These are phyloP conservation scores for Dinochytrium kinnereticum DNA, from an alignment of 371 early-diverging fungal species.

Conservation along the genomic window DNA sequence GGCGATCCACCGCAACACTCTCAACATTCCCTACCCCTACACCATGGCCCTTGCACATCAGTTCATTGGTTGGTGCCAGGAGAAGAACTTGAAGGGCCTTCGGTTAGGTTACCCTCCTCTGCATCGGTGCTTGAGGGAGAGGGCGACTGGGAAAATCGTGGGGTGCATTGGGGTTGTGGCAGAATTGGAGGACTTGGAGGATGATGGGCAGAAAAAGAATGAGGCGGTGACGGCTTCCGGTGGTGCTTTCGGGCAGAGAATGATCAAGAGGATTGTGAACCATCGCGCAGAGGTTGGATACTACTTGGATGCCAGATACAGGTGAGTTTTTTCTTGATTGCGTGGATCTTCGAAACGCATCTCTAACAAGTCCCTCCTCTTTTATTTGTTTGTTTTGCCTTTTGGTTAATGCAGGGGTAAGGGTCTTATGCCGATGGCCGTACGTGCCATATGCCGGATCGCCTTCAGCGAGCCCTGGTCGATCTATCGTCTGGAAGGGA, in stretches of 20 bases:
- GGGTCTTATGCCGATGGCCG: constrained; percentile 1
- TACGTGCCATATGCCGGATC: not conserved
- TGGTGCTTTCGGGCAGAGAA: too few relatives aligned
- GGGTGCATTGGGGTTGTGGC: not conserved
- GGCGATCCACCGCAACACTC: not conserved
- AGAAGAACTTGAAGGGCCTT: not conserved
- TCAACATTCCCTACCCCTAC: not conserved
- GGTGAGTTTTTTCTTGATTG: too few relatives aligned
- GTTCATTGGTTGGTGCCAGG: not conserved
- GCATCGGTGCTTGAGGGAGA: not conserved
- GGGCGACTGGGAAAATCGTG: not conserved
- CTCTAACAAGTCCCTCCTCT: too few relatives aligned
- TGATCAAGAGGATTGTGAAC: too few relatives aligned
- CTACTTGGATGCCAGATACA: too few relatives aligned
- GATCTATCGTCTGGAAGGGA: not conserved
- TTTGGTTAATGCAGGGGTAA: not conserved
- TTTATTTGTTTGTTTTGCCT: not conserved
- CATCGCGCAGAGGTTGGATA: too few relatives aligned
- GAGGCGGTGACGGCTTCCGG: too few relatives aligned
- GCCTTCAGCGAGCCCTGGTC: not conserved
- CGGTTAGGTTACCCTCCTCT: not conserved
- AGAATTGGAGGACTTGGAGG: too few relatives aligned
- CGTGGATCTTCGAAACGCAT: too few relatives aligned
- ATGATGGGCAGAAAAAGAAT: too few relatives aligned
- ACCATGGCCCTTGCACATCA: not conserved